phyloP scores from a whole-genome alignment of 2,329 filamentous ascomycete species.

The Trichoderma asperellum region DNA sequence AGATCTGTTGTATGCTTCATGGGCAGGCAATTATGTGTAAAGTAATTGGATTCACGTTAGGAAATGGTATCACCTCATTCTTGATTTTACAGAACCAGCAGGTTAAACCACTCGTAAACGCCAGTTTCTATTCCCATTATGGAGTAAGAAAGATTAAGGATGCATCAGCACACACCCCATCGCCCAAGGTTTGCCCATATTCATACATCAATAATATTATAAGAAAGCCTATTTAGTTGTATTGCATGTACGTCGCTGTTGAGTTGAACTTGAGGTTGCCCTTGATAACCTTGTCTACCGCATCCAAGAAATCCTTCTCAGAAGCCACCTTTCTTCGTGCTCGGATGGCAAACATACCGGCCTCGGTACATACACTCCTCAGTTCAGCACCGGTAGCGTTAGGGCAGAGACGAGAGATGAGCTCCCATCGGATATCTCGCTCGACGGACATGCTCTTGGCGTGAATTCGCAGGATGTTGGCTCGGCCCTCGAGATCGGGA shows the following conservation, averaged over 20 bases:
- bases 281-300: constrained; percentile 99
- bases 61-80: neutral
- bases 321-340: constrained; percentile 95
- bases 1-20: neutral
- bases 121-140: constrained; percentile 28
- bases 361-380: constrained; percentile 94
- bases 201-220: constrained; percentile 42
- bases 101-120: constrained; percentile 23
- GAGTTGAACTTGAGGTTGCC: constrained; percentile 99
- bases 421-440: constrained; percentile 97
- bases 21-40: neutral
- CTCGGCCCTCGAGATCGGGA: constrained; percentile 93
- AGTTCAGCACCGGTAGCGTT: constrained; percentile 97
- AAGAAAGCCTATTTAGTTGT: constrained; percentile 70
- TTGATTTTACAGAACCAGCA: neutral
- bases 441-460: constrained; percentile 99
- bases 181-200: constrained; percentile 35
- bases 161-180: constrained; percentile 33
- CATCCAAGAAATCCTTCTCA: constrained; percentile 97
- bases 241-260: constrained; percentile 97
- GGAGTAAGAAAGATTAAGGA: constrained; percentile 32
- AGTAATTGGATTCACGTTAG: neutral
- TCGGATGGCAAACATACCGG: constrained; percentile 97
- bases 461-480: constrained; percentile 97
- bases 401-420: constrained; percentile 94